These are phyloP conservation scores for Chlorella sp. DNA, from an alignment of 139 green algal genomes.

Conservation along the genomic window DNA sequence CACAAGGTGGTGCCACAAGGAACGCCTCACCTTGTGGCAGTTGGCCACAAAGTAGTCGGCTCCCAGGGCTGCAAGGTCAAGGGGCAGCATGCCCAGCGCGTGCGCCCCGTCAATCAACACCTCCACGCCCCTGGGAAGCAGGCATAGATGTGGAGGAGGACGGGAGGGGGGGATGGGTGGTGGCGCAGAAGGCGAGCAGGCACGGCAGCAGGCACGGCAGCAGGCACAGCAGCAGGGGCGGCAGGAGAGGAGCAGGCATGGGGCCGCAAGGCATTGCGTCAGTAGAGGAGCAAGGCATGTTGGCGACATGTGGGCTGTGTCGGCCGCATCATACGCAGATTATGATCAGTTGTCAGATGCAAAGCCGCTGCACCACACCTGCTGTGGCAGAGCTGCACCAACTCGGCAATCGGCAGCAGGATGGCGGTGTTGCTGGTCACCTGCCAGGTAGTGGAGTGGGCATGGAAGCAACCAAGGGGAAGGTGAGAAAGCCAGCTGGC, in stretches of 20 bases:
- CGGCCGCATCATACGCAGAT: not conserved
- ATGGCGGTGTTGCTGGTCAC: conserved; percentile 71
- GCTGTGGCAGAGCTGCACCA: conserved; percentile 60
- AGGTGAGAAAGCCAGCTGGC: too few relatives aligned
- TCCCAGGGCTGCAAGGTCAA: conserved; percentile 46
- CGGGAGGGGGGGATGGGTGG: not conserved
- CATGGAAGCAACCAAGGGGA: too few relatives aligned
- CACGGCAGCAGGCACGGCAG: not conserved
- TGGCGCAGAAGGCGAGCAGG: too few relatives aligned
- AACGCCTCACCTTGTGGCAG: conserved; percentile 59
- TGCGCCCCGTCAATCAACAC: conserved; percentile 76
- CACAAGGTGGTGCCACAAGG: not conserved
- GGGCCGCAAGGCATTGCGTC: too few relatives aligned
- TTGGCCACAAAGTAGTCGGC: conserved; percentile 70
- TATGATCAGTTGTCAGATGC: too few relatives aligned
- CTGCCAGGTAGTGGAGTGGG: too few relatives aligned
- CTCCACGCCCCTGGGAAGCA: conserved; percentile 57
- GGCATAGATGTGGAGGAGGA: not conserved
- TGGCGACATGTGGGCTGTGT: not conserved
- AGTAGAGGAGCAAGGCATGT: too few relatives aligned
- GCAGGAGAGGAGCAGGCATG: not conserved
- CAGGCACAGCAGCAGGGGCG: not conserved
- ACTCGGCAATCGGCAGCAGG: conserved; percentile 59
- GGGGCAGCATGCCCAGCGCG: conserved; percentile 59
- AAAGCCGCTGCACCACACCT: conserved; percentile 38